Percentiles rank a stretch among this genome's conserved stretches.
These are phyloP conservation scores for Chlamydomonas reinhardtii DNA, from an alignment of 163 green algal species.

Conservation along the genomic window DNA sequence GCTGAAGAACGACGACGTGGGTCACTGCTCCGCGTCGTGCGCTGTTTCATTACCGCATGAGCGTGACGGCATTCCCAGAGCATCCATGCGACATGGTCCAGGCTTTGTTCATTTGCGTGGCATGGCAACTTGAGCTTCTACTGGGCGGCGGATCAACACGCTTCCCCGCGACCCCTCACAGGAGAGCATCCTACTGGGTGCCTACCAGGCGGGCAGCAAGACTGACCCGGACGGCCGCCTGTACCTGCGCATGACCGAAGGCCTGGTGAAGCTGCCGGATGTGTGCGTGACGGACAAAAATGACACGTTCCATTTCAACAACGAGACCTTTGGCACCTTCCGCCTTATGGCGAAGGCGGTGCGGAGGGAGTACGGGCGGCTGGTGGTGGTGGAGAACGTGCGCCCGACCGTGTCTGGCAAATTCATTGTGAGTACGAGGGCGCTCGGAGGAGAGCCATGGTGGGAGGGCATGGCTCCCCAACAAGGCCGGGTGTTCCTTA, in stretches of 20 bases:
- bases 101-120: too few relatives aligned
- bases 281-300: slow-evolving; percentile 76
- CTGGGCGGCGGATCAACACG: too few relatives aligned
- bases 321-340: slow-evolving; percentile 72
- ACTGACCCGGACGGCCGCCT: slow-evolving; percentile 38
- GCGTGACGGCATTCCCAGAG: too few relatives aligned
- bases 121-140: too few relatives aligned
- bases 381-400: slow-evolving; percentile 58
- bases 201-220: slow-evolving; percentile 44
- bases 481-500: too few relatives aligned
- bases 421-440: slow-evolving; percentile 69
- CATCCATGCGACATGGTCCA: too few relatives aligned
- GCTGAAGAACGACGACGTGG: slow-evolving; percentile 63
- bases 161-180: slow-evolving; percentile 7
- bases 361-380: slow-evolving; percentile 50
- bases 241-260: slow-evolving; percentile 58
- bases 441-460: too few relatives aligned
- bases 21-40: background rate
- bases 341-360: slow-evolving; percentile 70
- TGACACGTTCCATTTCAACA: slow-evolving; percentile 76
- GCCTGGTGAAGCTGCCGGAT: slow-evolving; percentile 61
- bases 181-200: slow-evolving; percentile 41
- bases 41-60: too few relatives aligned
- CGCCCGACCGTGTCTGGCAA: slow-evolving; percentile 68
- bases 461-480: too few relatives aligned